Percentiles rank a stretch among this genome's conserved stretches.
phyloP scores from a whole-genome alignment of 768 basidiomycete genomes.

The Lactarius akahatsu region DNA sequence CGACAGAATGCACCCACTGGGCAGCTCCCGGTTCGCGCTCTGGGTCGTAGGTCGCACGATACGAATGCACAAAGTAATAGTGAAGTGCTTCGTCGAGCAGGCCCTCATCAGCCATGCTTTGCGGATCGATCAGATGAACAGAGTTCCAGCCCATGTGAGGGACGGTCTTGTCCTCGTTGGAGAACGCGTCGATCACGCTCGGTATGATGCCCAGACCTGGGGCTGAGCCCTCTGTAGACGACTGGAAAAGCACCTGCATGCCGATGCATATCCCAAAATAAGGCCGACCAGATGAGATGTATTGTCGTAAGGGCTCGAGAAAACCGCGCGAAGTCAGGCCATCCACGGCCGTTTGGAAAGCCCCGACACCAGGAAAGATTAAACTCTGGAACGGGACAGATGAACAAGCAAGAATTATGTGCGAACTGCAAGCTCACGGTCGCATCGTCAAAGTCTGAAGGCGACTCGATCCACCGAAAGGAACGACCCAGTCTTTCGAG shows the following conservation, averaged over 20 bases:
- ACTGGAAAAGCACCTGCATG: conserved; percentile 91
- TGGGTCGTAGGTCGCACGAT: conserved; percentile 73
- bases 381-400: conserved; percentile 60
- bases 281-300: conserved; percentile 83
- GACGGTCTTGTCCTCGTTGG: conserved; percentile 73
- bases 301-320: conserved; percentile 74
- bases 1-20: conserved; percentile 80
- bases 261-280: conserved; percentile 99
- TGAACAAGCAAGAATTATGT: conserved; percentile 8
- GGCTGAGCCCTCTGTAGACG: conserved; percentile 69
- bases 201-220: conserved; percentile 85
- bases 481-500: conserved; percentile 77
- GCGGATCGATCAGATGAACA: conserved; percentile 56
- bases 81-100: conserved; percentile 55
- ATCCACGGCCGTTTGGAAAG: conserved; percentile 84
- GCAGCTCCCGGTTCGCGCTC: conserved; percentile 53
- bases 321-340: conserved; percentile 72
- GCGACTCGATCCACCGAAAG: conserved; percentile 84
- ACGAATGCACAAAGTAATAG: conserved; percentile 99
- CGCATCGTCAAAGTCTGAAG: conserved; percentile 82
- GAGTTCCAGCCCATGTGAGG: conserved; percentile 99
- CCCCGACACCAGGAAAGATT: conserved; percentile 95
- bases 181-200: conserved; percentile 74
- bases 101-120: conserved; percentile 44
- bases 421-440: conserved; percentile 61